Conservation (phyloP, 2,329 filamentous ascomycete genomes). For the Arthrobotrys musiformis region DNA sequence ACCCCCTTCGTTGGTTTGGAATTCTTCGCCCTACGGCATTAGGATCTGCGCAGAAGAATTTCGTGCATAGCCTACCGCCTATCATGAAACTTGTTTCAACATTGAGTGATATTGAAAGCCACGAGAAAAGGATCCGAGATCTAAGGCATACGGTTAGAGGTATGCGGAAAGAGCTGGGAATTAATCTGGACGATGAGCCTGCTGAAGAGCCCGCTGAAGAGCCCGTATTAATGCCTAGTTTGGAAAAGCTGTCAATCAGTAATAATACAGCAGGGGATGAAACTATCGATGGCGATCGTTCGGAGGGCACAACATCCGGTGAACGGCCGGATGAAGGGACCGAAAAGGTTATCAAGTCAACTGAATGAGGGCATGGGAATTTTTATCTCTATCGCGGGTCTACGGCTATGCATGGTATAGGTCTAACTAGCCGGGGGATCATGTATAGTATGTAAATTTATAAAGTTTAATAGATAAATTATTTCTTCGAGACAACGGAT, state of each 20-base stretch:
- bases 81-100: conserved; percentile 11
- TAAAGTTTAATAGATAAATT: not conserved
- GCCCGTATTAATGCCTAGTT: not conserved
- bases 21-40: conserved; percentile 65
- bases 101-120: conserved; percentile 32
- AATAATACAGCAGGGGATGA: not conserved
- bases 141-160: conserved; percentile 24
- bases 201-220: conserved; percentile 1
- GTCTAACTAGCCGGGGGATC: too few relatives aligned
- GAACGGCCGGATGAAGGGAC: not conserved
- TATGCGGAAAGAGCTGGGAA: conserved; percentile 29
- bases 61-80: conserved; percentile 56
- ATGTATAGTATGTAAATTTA: too few relatives aligned
- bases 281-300: not conserved
- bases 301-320: not conserved
- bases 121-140: conserved; percentile 18
- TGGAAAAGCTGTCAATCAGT: not conserved
- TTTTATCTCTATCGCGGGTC: too few relatives aligned
- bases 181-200: conserved; percentile 5
- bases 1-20: conserved; percentile 67
- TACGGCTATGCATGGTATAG: not conserved
- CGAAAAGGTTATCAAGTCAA: not conserved
- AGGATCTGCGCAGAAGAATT: conserved; percentile 64
- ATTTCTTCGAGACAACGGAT: not conserved
- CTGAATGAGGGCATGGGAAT: not conserved